Evolutionary conservation across 2,329 filamentous ascomycete genomes (phyloP).

Genomic region (Aspergillus pseudoglaucus): DNA sequence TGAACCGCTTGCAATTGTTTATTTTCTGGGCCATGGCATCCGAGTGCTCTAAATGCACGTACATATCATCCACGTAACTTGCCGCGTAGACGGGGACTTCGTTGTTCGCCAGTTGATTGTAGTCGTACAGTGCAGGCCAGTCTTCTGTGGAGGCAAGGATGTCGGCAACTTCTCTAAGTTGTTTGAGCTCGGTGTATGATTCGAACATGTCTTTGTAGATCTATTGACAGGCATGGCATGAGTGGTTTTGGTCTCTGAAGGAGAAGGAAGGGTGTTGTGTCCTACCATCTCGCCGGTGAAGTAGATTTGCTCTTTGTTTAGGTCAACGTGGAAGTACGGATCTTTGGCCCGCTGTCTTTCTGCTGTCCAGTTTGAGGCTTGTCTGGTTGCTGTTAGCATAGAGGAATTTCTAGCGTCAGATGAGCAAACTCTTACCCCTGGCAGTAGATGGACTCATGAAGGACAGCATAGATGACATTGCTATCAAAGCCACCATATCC

Average conservation of each 20-base stretch:
- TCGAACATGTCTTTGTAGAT: constrained; percentile 81
- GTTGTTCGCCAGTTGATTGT: constrained; percentile 65
- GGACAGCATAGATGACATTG: constrained; percentile 72
- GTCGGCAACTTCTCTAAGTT: constrained; percentile 62
- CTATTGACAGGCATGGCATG: constrained; percentile 17
- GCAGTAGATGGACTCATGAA: constrained; percentile 87
- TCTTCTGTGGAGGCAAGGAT: constrained; percentile 60
- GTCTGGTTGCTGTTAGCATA: constrained; percentile 28
- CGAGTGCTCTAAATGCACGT: constrained; percentile 72
- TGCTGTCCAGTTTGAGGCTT: constrained; percentile 68
- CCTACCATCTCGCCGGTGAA: constrained; percentile 83
- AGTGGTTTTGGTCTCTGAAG: constrained; percentile 1
- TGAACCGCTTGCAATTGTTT: constrained; percentile 68
- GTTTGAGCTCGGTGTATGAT: constrained; percentile 67
- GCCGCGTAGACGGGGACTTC: constrained; percentile 81
- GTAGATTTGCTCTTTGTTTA: constrained; percentile 51
- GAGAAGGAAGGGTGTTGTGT: background rate
- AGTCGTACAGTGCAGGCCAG: constrained; percentile 74
- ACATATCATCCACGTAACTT: constrained; percentile 83
- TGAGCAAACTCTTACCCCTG: constrained; percentile 44
- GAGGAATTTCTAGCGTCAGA: background rate
- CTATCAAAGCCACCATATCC: constrained; percentile 63
- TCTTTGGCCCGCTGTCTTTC: constrained; percentile 36
- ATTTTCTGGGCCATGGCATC: constrained; percentile 68
- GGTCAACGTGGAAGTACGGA: constrained; percentile 43